Evolutionary conservation across 257 asterid species (phyloP), one percentile per base, ranked within the genome.

Genomic region (Solanum dulcamara): DNA sequence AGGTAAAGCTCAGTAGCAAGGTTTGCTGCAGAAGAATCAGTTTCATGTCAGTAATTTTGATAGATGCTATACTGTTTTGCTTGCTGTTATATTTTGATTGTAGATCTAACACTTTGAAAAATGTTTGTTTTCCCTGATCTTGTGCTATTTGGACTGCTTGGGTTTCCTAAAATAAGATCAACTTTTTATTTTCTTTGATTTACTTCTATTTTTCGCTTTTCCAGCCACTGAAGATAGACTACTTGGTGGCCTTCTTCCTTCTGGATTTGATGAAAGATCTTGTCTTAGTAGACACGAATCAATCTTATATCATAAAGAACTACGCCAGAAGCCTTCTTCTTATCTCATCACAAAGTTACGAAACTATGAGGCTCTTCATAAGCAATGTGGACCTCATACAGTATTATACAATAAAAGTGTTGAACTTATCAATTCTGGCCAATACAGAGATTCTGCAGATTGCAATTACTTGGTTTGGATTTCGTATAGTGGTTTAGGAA

Each of bases 401-500:
- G 88, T 83, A 33, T 87, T 83, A 5, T 96, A 96, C 88, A 91
- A 93, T 77, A 87, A 60, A 83, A 90, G 93, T 22, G 89, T 93
- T 42, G 57, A 89, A 40, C 66, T 75, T 80, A 93, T 96, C 33
- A 90, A 89, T 62, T 88, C 89, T 12, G 93, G 86, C 12, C 84
- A 12, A 83, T 84, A 86, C 38, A 7, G 40, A 59, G 6, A 55
- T 77, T 64, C 90, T 44, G 59, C 90, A 2, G 94, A 89, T 32
- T 96, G 99, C 50, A 93, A 88, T 38, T 96, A 95, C 88, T 32
- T 93, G 32, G 91, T 94, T 38, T 96, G 98, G 99, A 88, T 92
- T 81, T 88, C 98, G 85, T 88, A 53, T 20, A 88, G 94, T 66
- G 98, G 98, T 55, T 84, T 93, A 86, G 98, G 98, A 20, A 96